These are phyloP conservation scores for Coniosporium tulheliwenetii DNA, from an alignment of 2,329 filamentous ascomycete species.

Conservation along the genomic window DNA sequence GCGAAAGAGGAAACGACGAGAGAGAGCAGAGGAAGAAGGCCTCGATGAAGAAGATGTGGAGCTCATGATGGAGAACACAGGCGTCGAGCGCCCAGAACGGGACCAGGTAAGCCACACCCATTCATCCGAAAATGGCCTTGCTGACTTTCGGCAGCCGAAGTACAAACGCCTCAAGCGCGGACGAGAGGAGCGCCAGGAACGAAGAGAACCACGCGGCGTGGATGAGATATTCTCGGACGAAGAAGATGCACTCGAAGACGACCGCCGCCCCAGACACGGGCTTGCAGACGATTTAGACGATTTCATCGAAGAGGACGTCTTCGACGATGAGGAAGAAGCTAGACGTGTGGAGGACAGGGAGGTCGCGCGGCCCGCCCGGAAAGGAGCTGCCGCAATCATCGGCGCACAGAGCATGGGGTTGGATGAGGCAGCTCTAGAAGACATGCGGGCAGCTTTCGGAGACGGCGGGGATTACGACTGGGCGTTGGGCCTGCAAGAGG, in stretches of 20 bases:
- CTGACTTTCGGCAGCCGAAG: constrained; percentile 45
- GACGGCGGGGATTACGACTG: constrained; percentile 93
- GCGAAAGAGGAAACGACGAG: constrained; percentile 59
- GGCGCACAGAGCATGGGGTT: constrained; percentile 70
- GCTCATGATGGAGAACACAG: constrained; percentile 72
- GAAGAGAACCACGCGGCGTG: constrained; percentile 53
- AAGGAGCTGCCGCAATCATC: constrained; percentile 48
- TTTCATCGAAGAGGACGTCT: constrained; percentile 94
- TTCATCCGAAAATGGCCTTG: not conserved
- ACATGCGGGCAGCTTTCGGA: constrained; percentile 92
- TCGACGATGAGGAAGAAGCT: constrained; percentile 67
- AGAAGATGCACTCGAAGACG: constrained; percentile 47
- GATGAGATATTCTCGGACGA: constrained; percentile 94
- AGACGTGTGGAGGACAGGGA: constrained; percentile 73
- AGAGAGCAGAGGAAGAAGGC: constrained; percentile 72
- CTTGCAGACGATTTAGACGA: constrained; percentile 34
- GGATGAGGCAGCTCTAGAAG: constrained; percentile 83
- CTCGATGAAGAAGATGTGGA: constrained; percentile 95
- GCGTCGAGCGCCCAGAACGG: constrained; percentile 49
- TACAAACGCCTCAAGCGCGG: constrained; percentile 95
- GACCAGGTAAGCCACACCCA: constrained; percentile 47
- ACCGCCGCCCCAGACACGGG: constrained; percentile 9
- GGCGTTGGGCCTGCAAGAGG: constrained; percentile 77
- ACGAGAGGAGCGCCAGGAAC: constrained; percentile 53
- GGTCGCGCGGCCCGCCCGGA: constrained; percentile 65